Evolutionary conservation across 176 grass and related monocot species (phyloP).

Genomic region (Zizania latifolia): DNA sequence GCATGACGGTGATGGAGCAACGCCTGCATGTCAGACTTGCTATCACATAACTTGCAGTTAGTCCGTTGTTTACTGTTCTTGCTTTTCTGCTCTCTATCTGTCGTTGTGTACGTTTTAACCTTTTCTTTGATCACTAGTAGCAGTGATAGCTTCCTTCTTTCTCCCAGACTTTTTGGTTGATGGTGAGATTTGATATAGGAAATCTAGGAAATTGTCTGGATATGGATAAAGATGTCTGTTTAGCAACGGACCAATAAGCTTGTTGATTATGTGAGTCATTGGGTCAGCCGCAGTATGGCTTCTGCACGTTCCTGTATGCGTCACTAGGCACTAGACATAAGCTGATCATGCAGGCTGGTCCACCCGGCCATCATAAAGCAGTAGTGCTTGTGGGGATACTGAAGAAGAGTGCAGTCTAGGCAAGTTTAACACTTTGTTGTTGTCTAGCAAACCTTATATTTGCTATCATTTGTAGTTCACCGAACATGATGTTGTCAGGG

Average conservation of each 20-base stretch:
- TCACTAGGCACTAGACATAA: constrained; percentile 6
- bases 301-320: neutral
- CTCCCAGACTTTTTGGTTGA: constrained; percentile 4
- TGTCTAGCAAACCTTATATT: neutral
- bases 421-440: neutral
- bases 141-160: too few species aligned
- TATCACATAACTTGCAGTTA: constrained; percentile 2
- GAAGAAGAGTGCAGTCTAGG: neutral
- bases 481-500: neutral
- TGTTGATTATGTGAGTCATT: constrained; percentile 16
- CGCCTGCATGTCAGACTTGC: neutral
- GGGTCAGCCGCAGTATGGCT: constrained; percentile 1
- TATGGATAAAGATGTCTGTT: neutral
- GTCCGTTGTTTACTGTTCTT: neutral
- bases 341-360: constrained; percentile 6
- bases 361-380: neutral
- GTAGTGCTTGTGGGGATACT: constrained; percentile 14
- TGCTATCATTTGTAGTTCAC: constrained; percentile 1
- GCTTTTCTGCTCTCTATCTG: neutral
- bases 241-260: neutral
- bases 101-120: neutral
- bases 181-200: neutral
- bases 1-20: constrained; percentile 9
- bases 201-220: constrained; percentile 7
- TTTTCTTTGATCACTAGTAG: constrained; percentile 24